Base-by-base conservation (phyloP, 2,329 filamentous ascomycete species). In the Penicillium sp. region DNA sequence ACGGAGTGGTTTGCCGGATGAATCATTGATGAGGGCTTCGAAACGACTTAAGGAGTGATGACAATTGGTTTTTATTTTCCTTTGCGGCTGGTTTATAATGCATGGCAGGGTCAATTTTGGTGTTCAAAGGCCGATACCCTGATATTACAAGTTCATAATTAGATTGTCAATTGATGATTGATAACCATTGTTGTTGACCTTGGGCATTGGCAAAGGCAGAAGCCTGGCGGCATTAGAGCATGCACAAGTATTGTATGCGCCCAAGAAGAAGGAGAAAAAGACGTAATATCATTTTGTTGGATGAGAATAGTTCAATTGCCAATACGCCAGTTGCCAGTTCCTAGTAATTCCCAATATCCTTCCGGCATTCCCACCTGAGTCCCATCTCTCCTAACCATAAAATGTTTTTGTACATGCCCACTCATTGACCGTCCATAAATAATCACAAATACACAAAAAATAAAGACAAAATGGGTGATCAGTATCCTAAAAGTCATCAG, bases 1-100 rank as follows among this genome's bases (percentile, higher is more conserved):
- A 77, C 81, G 92, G 56, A 93, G 89, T 60, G 93, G 90, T 0
- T 69, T 96, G 39, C 89, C 89, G 0, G 93, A 97, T 67, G 93
- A 97, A 72, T 82, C 79, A 49, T 68, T 95, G n/a, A 78, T 86
- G 43, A 76, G 77, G 53, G 79, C 81, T 13, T 70, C 79, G 13
- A 85, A 85, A 68, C 80, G 83, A 52, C 64, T 83, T 38, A 83
- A 83, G 62, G 82, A 81, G 60, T 75, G 53, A 68, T 54, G 4
- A 21, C 9, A 14, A 21, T 8, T 21, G 22, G 13, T 9, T 36
- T 14, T 53, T n/a, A 21, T n/a, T 47, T 11, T 21, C 49, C 24
- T 43, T 34, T 18, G 29, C 44, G 16, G 49, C 38, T 36, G 38
- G 48, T 29, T 22, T 43, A 34, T n/a, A n/a, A n/a, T 32, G 34